phyloP scores from a whole-genome alignment of 2,329 filamentous ascomycete species.

The Colletotrichum noveboracense region DNA sequence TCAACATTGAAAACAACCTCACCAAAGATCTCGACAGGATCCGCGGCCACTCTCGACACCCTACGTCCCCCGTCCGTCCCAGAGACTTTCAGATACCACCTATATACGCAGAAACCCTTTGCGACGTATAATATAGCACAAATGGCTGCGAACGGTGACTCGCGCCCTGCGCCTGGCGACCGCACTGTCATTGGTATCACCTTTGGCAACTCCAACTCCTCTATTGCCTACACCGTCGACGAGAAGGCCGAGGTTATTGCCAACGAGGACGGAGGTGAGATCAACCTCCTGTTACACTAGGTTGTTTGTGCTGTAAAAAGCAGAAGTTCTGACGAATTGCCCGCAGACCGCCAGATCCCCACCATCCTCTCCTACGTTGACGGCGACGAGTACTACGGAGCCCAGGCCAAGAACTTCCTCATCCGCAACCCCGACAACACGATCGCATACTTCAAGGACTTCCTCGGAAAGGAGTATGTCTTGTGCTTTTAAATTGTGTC shows the following conservation, averaged over 20 bases:
- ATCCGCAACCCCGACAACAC: slow-evolving; percentile 94
- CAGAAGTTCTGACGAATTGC: slow-evolving; percentile 13
- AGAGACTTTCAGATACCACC: neutral
- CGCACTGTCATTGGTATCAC: slow-evolving; percentile 88
- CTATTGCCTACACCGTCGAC: slow-evolving; percentile 90
- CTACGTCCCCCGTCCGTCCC: neutral
- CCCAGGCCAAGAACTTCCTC: slow-evolving; percentile 92
- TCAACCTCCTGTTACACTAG: slow-evolving; percentile 44
- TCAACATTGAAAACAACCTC: slow-evolving; percentile 13
- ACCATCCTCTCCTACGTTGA: slow-evolving; percentile 93
- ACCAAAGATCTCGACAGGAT: slow-evolving; percentile 4
- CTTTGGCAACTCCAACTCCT: slow-evolving; percentile 98
- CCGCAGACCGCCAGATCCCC: slow-evolving; percentile 91
- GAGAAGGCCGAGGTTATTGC: slow-evolving; percentile 98
- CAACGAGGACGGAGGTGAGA: slow-evolving; percentile 87
- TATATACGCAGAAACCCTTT: neutral
- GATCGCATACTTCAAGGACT: slow-evolving; percentile 94
- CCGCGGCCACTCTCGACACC: neutral
- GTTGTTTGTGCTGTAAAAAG: neutral
- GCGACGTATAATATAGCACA: slow-evolving; percentile 21
- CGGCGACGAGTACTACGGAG: slow-evolving; percentile 95
- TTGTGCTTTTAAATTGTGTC: neutral
- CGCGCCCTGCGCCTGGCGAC: slow-evolving; percentile 57
- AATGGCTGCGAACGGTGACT: slow-evolving; percentile 54
- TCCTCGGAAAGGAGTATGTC: slow-evolving; percentile 87